These are phyloP conservation scores for Trapa incisa DNA, from an alignment of 345 rosid species.

Conservation along the genomic window DNA sequence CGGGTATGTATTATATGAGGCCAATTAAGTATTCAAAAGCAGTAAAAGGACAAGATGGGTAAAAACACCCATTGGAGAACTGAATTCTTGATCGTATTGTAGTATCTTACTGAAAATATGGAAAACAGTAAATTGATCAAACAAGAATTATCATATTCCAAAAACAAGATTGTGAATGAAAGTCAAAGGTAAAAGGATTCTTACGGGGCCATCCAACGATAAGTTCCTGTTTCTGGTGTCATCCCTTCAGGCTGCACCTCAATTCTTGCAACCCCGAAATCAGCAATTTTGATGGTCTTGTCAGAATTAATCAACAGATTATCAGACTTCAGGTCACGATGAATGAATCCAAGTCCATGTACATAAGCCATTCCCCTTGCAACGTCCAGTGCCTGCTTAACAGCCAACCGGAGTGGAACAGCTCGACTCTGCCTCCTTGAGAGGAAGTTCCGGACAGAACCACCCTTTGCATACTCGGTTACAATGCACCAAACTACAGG, in stretches of 20 bases:
- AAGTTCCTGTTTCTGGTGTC: slow-evolving; percentile 18
- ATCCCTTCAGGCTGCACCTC: too few species aligned
- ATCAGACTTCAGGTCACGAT: slow-evolving; percentile 34
- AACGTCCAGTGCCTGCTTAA: slow-evolving; percentile 35
- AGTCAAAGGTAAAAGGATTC: too few species aligned
- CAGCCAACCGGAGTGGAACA: slow-evolving; percentile 29
- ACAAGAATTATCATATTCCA: too few species aligned
- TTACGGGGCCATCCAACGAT: slow-evolving; percentile 14
- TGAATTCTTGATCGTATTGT: too few species aligned
- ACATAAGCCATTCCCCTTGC: slow-evolving; percentile 40
- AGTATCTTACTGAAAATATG: too few species aligned
- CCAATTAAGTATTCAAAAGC: too few species aligned
- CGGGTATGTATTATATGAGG: too few species aligned
- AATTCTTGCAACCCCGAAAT: slow-evolving; percentile 36
- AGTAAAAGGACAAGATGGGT: too few species aligned
- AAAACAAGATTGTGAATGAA: not conserved
- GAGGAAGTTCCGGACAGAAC: slow-evolving; percentile 30
- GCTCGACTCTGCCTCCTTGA: slow-evolving; percentile 21
- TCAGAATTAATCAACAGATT: slow-evolving; percentile 27
- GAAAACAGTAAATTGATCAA: too few species aligned
- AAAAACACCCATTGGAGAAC: too few species aligned
- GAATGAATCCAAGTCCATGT: slow-evolving; percentile 27
- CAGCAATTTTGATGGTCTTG: slow-evolving; percentile 36
- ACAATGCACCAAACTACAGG: slow-evolving; percentile 40
- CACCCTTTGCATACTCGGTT: slow-evolving; percentile 36